phyloP scores from a whole-genome alignment of 2,329 filamentous ascomycete species.

The Reticulascus tulasneorum region DNA sequence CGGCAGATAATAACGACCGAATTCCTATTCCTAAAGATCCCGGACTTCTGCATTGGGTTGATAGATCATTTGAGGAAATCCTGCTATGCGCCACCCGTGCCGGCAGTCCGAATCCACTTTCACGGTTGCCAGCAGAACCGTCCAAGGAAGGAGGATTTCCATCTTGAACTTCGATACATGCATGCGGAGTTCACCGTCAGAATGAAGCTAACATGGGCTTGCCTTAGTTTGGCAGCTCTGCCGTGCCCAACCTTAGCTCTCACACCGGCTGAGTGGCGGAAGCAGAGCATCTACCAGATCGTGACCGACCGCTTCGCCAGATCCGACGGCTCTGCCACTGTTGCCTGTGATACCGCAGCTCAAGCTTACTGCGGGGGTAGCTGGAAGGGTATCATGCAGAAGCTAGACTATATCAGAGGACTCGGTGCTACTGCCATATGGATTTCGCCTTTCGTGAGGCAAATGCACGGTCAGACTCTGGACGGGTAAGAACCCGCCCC shows the following conservation, averaged over 20 bases:
- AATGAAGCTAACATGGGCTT: neutral
- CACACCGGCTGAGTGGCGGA: conserved; percentile 41
- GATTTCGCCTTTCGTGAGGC: conserved; percentile 55
- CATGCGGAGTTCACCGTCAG: neutral
- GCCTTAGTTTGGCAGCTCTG: too few species aligned
- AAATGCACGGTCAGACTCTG: conserved; percentile 14
- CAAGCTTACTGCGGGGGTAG: conserved; percentile 57
- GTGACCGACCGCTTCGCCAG: conserved; percentile 54
- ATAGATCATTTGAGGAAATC: too few species aligned
- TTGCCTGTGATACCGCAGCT: conserved; percentile 35
- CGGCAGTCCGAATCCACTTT: conserved; percentile 12
- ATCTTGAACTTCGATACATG: neutral
- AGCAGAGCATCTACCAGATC: conserved; percentile 54
- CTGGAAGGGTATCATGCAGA: conserved; percentile 53
- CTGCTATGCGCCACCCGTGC: conserved; percentile 2
- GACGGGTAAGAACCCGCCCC: conserved; percentile 17
- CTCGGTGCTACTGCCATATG: conserved; percentile 58
- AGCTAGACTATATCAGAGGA: conserved; percentile 59
- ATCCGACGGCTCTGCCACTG: conserved; percentile 39
- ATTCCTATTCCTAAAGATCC: too few species aligned
- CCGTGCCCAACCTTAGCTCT: too few species aligned
- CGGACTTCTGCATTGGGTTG: too few species aligned
- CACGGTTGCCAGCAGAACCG: neutral
- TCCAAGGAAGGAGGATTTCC: conserved; percentile 1
- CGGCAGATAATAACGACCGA: too few species aligned